phyloP scores from a whole-genome alignment of 1,284 basidiomycete species.

The Pseudozyma hubeiensis region DNA sequence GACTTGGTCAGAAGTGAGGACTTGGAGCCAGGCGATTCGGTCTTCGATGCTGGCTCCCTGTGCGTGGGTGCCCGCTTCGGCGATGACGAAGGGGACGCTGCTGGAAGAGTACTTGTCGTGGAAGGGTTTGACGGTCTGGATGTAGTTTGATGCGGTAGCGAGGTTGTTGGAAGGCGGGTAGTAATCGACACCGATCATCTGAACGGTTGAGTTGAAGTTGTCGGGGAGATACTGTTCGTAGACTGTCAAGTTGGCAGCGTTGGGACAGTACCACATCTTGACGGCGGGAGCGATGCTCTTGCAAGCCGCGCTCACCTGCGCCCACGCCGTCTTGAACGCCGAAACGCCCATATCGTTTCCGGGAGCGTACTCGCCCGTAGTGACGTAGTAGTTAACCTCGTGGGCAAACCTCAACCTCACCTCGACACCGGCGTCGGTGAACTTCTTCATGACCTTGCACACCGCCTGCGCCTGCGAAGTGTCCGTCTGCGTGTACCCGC shows the following conservation, averaged over 20 bases:
- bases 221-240: constrained; percentile 43
- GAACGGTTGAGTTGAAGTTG: constrained; percentile 50
- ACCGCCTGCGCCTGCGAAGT: constrained; percentile 66
- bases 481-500: constrained; percentile 54
- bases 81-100: constrained; percentile 67
- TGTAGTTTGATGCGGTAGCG: constrained; percentile 52
- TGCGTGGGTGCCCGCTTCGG: constrained; percentile 64
- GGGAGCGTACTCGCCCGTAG: constrained; percentile 35
- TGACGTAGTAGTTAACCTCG: constrained; percentile 60
- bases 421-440: constrained; percentile 68
- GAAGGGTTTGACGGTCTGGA: constrained; percentile 66
- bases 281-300: constrained; percentile 62
- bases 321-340: constrained; percentile 69
- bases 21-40: constrained; percentile 62
- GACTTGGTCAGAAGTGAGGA: constrained; percentile 50
- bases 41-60: constrained; percentile 25
- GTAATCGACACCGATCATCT: constrained; percentile 67
- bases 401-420: constrained; percentile 69
- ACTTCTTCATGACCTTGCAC: constrained; percentile 68
- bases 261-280: constrained; percentile 66
- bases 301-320: constrained; percentile 63
- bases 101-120: constrained; percentile 65
- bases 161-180: constrained; percentile 56
- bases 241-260: constrained; percentile 31
- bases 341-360: constrained; percentile 48